phyloP scores from a whole-genome alignment of 768 basidiomycete genomes.

The Phlebiopsis flavidoalba region DNA sequence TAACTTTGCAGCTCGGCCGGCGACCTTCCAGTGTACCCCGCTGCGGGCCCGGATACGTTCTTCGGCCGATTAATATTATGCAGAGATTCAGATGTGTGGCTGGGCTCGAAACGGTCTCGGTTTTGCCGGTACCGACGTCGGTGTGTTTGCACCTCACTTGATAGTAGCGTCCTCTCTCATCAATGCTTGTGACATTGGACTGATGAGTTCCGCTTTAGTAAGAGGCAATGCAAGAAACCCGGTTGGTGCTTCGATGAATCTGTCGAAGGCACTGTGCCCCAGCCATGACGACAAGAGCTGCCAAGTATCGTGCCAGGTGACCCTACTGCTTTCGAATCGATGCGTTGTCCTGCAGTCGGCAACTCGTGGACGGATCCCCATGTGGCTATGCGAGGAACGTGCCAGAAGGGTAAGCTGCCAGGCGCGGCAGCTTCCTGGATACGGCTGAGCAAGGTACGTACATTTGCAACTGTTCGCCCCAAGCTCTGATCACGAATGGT shows the following conservation, averaged over 20 bases:
- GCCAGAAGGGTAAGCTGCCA: constrained; percentile 60
- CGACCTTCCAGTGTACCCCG: no score
- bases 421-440: constrained; percentile 48
- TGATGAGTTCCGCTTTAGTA: constrained; percentile 23
- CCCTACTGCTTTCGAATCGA: constrained; percentile 48
- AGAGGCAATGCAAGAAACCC: constrained; percentile 74
- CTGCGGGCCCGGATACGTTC: no score
- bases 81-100: no score
- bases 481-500: constrained; percentile 7
- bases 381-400: constrained; percentile 79
- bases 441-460: constrained; percentile 56
- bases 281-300: constrained; percentile 60
- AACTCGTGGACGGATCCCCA: constrained; percentile 76
- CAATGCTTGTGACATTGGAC: background rate
- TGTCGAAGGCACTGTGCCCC: constrained; percentile 64
- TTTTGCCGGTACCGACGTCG: constrained; percentile 72
- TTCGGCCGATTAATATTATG: no score
- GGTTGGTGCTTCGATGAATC: constrained; percentile 69
- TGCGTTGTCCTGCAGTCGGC: constrained; percentile 69
- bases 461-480: constrained; percentile 1
- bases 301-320: constrained; percentile 78
- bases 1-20: no score
- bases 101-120: constrained; percentile 54
- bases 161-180: constrained; percentile 38
- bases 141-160: constrained; percentile 72